Percentiles rank a stretch among this genome's conserved stretches.
These are phyloP conservation scores for Stygiomarasmius scandens DNA, from an alignment of 1,284 basidiomycete species.

Conservation along the genomic window DNA sequence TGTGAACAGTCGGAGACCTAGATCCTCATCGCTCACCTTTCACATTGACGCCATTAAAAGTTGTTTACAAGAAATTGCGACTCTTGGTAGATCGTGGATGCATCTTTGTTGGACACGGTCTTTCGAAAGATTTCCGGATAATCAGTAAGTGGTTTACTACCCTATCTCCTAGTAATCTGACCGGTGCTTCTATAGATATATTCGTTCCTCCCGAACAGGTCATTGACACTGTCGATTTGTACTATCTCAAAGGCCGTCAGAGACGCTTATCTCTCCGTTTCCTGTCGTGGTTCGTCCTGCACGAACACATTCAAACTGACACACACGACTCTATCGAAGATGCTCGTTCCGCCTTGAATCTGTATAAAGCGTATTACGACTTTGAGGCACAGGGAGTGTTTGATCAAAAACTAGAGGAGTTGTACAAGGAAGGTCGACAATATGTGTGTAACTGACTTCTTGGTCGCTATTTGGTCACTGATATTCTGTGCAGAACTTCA, in stretches of 20 bases:
- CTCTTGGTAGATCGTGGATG: conserved; percentile 93
- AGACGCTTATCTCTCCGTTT: conserved; percentile 93
- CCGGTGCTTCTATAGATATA: conserved; percentile 64
- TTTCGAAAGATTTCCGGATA: conserved; percentile 99
- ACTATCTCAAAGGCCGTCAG: conserved; percentile 81
- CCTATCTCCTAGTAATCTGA: conserved; percentile 1
- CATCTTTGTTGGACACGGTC: conserved; percentile 96
- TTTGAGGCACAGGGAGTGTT: conserved; percentile 81
- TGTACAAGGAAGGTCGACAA: conserved; percentile 75
- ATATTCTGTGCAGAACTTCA: conserved; percentile 52
- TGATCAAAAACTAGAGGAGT: conserved; percentile 86
- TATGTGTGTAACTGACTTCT: conserved; percentile 49
- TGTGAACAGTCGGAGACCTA: conserved; percentile 79
- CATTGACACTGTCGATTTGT: conserved; percentile 95
- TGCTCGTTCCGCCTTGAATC: conserved; percentile 82
- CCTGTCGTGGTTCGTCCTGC: conserved; percentile 90
- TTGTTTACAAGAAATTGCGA: conserved; percentile 98
- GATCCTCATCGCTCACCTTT: conserved; percentile 84
- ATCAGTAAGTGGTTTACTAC: conserved; percentile 72
- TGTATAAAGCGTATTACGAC: conserved; percentile 84
- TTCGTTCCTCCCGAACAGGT: conserved; percentile 95
- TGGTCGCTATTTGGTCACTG: background rate
- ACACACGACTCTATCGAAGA: conserved; percentile 98
- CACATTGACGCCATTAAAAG: conserved; percentile 92
- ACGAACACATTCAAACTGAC: conserved; percentile 90